A percentile compares a stretch with the other conserved stretches of the same genome.
These are phyloP conservation scores for Ochromonas danica DNA, from an alignment of 108 stramenopile species.

Conservation along the genomic window DNA sequence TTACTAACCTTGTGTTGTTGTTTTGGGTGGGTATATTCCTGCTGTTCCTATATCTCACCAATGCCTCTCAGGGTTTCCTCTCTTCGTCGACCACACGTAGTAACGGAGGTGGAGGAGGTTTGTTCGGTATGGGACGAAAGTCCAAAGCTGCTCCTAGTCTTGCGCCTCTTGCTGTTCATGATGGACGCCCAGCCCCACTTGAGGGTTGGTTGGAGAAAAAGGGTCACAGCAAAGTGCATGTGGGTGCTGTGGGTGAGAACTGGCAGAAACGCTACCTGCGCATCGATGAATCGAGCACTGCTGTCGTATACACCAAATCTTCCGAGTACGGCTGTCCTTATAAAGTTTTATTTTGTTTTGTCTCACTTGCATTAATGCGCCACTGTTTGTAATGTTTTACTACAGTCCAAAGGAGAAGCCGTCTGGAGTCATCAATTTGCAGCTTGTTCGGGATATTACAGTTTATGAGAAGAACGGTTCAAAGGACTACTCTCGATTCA, in stretches of 20 bases:
- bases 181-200: conserved; percentile 9
- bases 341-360: neutral
- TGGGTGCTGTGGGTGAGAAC: neutral
- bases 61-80: too few relatives aligned
- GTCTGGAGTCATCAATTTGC: conserved; percentile 16
- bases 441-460: neutral
- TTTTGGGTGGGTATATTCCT: too few relatives aligned
- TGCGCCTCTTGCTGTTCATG: neutral
- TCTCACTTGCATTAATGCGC: too few relatives aligned
- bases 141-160: neutral
- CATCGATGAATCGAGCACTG: neutral
- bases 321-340: neutral
- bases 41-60: too few relatives aligned
- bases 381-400: neutral
- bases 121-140: neutral
- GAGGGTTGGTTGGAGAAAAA: conserved; percentile 39
- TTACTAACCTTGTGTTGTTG: too few relatives aligned
- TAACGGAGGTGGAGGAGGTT: too few relatives aligned
- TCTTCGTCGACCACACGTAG: too few relatives aligned
- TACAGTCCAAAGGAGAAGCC: conserved; percentile 28
- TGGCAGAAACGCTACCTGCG: conserved; percentile 7
- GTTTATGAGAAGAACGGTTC: neutral
- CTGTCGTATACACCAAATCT: conserved; percentile 9
- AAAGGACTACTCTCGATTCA: conserved; percentile 21
- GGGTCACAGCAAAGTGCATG: conserved; percentile 1